Evolutionary conservation across 2,329 filamentous ascomycete species (phyloP).

Genomic region (Cladosporium sp.): DNA sequence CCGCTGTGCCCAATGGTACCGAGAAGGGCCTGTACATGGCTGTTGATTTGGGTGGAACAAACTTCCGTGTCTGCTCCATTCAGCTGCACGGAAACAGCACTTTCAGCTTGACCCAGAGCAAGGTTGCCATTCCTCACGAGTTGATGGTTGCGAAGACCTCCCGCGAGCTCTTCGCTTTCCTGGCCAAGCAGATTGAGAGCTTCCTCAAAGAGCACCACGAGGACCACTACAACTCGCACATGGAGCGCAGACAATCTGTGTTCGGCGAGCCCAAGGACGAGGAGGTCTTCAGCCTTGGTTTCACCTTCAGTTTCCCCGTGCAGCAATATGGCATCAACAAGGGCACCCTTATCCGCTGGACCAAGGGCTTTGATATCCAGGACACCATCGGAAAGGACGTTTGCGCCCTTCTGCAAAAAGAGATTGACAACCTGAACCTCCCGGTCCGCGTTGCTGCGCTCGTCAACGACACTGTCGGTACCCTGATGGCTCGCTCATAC

Average conservation of each 20-base stretch:
- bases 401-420: slow-evolving; percentile 81
- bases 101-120: slow-evolving; percentile 89
- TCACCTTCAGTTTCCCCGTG: slow-evolving; percentile 97
- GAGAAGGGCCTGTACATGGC: slow-evolving; percentile 98
- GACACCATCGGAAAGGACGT: slow-evolving; percentile 94
- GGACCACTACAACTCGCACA: slow-evolving; percentile 76
- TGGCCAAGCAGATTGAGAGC: slow-evolving; percentile 86
- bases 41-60: slow-evolving; percentile 96
- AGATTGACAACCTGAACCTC: slow-evolving; percentile 82
- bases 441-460: slow-evolving; percentile 94
- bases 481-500: slow-evolving; percentile 96
- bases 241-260: slow-evolving; percentile 29
- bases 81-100: slow-evolving; percentile 91
- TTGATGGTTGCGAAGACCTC: slow-evolving; percentile 88
- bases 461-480: slow-evolving; percentile 97
- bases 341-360: slow-evolving; percentile 93
- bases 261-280: slow-evolving; percentile 61
- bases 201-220: slow-evolving; percentile 87
- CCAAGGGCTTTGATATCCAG: slow-evolving; percentile 96
- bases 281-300: slow-evolving; percentile 89
- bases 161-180: slow-evolving; percentile 84
- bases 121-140: slow-evolving; percentile 84
- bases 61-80: slow-evolving; percentile 97
- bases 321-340: slow-evolving; percentile 94
- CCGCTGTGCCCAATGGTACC: slow-evolving; percentile 91